Evolutionary conservation across 192 early-diverging fungal genomes (phyloP).

Genomic region (Linnemannia schmuckeri): DNA sequence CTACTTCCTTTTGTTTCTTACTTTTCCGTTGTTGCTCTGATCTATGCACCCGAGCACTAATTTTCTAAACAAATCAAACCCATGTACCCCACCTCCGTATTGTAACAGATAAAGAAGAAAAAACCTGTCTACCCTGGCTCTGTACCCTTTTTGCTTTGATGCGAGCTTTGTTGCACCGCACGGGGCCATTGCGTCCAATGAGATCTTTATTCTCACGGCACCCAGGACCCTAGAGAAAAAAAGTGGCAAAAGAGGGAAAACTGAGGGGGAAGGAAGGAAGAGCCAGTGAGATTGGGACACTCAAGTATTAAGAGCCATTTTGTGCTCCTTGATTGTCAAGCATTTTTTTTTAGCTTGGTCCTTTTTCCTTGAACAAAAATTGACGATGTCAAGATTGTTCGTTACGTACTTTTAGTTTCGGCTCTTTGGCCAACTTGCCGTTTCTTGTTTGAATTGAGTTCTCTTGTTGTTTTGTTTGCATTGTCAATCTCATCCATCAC

Average conservation of each 20-base stretch:
- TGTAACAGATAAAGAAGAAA: not conserved
- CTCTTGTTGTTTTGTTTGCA: not conserved
- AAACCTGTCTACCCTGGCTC: not conserved
- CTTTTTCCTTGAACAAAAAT: not conserved
- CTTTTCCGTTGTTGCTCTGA: not conserved
- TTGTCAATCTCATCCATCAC: not conserved
- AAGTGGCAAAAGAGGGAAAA: not conserved
- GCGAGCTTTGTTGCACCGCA: not conserved
- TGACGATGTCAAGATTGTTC: not conserved
- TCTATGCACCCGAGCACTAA: not conserved
- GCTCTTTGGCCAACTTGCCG: conserved; percentile 6
- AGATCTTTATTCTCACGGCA: not conserved
- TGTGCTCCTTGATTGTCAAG: not conserved
- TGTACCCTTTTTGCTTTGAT: not conserved
- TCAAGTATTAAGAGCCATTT: not conserved
- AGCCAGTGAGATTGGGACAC: not conserved
- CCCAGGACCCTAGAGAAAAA: not conserved
- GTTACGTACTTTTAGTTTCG: not conserved
- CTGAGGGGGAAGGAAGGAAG: not conserved
- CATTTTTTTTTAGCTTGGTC: not conserved
- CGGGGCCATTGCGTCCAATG: not conserved
- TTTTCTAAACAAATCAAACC: not conserved
- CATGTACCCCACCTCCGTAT: not conserved
- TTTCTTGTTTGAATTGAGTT: not conserved
- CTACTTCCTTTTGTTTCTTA: not conserved